Conservation (phyloP, 2,329 filamentous ascomycete genomes). For the Nannizzia gypsea region DNA sequence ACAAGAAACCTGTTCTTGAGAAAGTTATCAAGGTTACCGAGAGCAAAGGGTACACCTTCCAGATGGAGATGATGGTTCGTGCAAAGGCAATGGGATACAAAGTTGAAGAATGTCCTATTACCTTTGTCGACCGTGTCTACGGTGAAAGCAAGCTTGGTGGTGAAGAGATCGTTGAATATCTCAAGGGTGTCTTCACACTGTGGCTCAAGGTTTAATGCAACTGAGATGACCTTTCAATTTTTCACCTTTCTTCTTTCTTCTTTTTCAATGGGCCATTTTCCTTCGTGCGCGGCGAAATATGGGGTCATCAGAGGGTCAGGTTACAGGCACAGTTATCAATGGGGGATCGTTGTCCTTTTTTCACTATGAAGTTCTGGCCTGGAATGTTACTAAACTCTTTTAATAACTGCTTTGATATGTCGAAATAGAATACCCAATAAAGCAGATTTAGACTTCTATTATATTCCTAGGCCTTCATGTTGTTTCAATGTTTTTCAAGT, state of each 20-base stretch:
- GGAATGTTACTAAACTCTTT: not conserved
- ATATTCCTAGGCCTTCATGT: not conserved
- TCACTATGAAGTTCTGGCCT: not conserved
- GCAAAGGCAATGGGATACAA: conserved; percentile 92
- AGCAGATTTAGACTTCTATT: not conserved
- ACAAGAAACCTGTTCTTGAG: conserved; percentile 80
- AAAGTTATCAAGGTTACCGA: conserved; percentile 84
- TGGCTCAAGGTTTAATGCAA: conserved; percentile 59
- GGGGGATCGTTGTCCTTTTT: not conserved
- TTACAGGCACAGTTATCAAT: conserved; percentile 3
- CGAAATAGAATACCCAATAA: not conserved
- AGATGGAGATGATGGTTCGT: conserved; percentile 99
- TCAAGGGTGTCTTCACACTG: conserved; percentile 67
- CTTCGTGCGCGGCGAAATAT: conserved; percentile 11
- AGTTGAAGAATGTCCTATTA: conserved; percentile 91
- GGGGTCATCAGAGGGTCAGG: conserved; percentile 6
- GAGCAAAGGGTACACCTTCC: conserved; percentile 96
- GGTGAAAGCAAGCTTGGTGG: conserved; percentile 91
- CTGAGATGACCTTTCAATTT: conserved; percentile 4
- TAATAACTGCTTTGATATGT: not conserved
- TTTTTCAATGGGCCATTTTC: conserved; percentile 8
- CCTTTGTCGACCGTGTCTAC: conserved; percentile 89
- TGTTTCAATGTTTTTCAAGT: conserved; percentile 14
- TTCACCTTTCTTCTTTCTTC: conserved; percentile 2
- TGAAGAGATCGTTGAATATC: conserved; percentile 92